Evolutionary conservation across 169 alveolate genomes (phyloP).

Genomic region (Plasmodium sp.): DNA sequence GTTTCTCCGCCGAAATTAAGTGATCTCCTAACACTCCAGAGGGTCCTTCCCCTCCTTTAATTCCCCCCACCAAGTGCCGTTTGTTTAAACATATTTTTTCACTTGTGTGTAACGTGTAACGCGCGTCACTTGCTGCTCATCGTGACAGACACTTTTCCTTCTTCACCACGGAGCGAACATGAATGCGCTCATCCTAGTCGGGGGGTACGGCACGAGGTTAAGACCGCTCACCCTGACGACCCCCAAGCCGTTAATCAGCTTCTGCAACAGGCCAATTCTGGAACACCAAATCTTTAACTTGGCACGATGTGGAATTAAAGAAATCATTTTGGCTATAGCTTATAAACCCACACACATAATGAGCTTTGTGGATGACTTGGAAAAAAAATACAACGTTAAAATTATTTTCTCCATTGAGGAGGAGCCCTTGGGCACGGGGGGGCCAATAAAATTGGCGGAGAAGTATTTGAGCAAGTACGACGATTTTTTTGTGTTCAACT

Average conservation of each 20-base stretch:
- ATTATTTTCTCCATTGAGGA: conserved; percentile 95
- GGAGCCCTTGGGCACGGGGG: conserved; percentile 98
- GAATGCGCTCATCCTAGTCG: conserved; percentile 98
- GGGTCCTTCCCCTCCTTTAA: background rate
- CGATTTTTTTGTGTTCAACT: conserved; percentile 95
- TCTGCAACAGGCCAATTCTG: conserved; percentile 96
- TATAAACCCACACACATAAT: conserved; percentile 88
- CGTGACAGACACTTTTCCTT: background rate
- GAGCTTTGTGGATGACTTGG: conserved; percentile 83
- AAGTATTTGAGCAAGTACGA: conserved; percentile 88
- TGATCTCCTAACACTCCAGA: background rate
- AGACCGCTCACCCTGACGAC: conserved; percentile 97
- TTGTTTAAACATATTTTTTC: background rate
- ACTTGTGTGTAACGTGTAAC: background rate
- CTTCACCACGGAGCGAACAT: conserved; percentile 73
- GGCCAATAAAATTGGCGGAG: conserved; percentile 93
- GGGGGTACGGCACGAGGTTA: conserved; percentile 99
- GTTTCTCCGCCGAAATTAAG: background rate
- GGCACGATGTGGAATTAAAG: conserved; percentile 87
- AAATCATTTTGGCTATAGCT: conserved; percentile 92
- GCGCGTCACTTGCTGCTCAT: background rate
- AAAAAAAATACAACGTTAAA: conserved; percentile 89
- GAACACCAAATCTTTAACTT: conserved; percentile 87
- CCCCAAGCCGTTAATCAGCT: conserved; percentile 97
- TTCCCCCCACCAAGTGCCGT: background rate